Evolutionary conservation across 495 filamentous ascomycete genomes (phyloP), one percentile per base, ranked within the genome.

Genomic region (Neurospora intermedia): DNA sequence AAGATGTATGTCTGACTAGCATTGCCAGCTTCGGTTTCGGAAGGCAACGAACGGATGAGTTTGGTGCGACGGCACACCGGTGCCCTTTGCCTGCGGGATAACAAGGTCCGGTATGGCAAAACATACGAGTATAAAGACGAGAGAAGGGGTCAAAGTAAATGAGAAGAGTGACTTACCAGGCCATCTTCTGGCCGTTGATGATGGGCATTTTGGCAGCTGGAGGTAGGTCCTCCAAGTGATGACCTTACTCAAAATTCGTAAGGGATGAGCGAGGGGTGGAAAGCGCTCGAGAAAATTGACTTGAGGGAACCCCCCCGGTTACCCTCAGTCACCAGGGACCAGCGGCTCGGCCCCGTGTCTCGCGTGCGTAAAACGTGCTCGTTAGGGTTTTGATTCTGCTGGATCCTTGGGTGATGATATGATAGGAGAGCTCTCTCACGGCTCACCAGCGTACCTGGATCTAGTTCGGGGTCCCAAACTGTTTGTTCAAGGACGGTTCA

Each of bases 111-210:
- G 73, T 48, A 40, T 27, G 59, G 15, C 54, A 35, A 66, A 66
- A 66, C 15, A 66, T 62, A 66, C 15, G 3, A 41, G 15, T 43
- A 71, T 7, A 69, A 74, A 42, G 31, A 74, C 10, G 73, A 27
- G 70, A 69, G 62, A 73, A 72, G 62, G 11, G 71, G 62, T 31
- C 39, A 70, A 74, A 75, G 27, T 31, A 46, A 69, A 41, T 38
- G 62, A 15, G 31, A 71, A 39, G 46, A 31, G 69, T 71, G 74
- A 83, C 86, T 74, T 83, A 88, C 87, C 87, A 88, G 78, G 87
- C 87, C 85, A 88, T 86, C 81, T 88, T 88, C 76, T 84, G 81
- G 69, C 87, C 87, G 76, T 88, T 85, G 69, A 88, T 85, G 11
- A 87, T 76, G 74, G 86, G 86, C 87, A 88, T 88, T 43, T 78